Evolutionary conservation across 129 eudicot genomes (phyloP).

Genomic region (Glebionis coronaria): DNA sequence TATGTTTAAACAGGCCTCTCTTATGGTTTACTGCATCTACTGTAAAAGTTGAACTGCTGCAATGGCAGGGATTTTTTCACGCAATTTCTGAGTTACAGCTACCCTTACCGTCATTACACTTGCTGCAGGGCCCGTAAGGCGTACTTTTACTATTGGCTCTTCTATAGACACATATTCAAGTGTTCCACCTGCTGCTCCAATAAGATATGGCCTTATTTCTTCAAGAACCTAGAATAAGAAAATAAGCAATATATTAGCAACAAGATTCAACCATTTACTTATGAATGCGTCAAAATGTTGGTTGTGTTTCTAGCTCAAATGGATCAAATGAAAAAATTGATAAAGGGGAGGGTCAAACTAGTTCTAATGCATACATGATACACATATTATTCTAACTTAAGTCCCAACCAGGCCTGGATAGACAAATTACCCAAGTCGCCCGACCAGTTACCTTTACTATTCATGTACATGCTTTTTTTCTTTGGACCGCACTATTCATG

Average conservation of each 20-base stretch:
- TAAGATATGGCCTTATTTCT: conserved; percentile 93
- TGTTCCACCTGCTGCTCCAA: conserved; percentile 94
- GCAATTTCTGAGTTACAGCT: conserved; percentile 89
- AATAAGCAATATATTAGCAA: neutral
- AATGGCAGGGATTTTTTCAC: conserved; percentile 89
- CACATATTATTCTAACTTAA: too few relatives aligned
- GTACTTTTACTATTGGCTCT: conserved; percentile 93
- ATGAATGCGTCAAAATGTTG: neutral
- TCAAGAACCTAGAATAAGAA: conserved; percentile 65
- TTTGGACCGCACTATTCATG: too few relatives aligned
- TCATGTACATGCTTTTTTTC: too few relatives aligned
- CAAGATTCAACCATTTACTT: neutral
- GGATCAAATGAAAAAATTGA: neutral
- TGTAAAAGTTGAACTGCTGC: conserved; percentile 94
- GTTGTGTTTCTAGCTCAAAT: neutral
- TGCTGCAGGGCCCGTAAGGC: conserved; percentile 92
- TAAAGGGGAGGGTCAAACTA: neutral
- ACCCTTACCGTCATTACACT: conserved; percentile 94
- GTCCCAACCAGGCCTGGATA: too few relatives aligned
- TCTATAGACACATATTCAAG: conserved; percentile 81
- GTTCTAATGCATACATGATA: neutral
- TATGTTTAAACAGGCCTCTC: conserved; percentile 10
- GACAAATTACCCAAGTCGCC: neutral
- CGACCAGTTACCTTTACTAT: neutral
- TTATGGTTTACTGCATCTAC: conserved; percentile 26